Evolutionary conservation across 208 protist species (phyloP), one percentile per base, ranked within the genome.

Genomic region (Leptomonas seymouri): DNA sequence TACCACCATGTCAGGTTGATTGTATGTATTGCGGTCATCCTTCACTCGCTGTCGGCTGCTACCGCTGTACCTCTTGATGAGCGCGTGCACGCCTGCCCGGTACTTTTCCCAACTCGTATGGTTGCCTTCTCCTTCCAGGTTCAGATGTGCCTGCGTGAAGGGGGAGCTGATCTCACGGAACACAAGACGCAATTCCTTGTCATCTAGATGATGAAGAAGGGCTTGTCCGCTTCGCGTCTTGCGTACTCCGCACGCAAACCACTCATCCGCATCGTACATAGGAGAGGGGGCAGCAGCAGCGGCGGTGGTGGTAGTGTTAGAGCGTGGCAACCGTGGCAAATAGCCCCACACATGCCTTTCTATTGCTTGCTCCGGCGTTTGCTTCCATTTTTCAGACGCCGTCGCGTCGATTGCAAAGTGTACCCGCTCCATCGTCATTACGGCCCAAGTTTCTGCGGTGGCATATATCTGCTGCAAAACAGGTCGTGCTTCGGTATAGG

Each of bases 401-500:
- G 49, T 55, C 2, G 48, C 28, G 23, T 39, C 44, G 9, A 50
- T 25, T 0, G 36, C 27, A 25, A 61, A 48, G 50, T 51, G 61
- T 1, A 74, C 68, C 2, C 60, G 48, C 20, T 45, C 21, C 28
- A 67, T 53, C 11, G 42, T 39, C 42, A 56, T 46, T 20, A 27
- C 18, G 30, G 41, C 18, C 28, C n/a, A 20, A 48, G 31, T 16
- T 58, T 16, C 5, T 58, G 31, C 30, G 36, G 30, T 3, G 8
- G 57, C 42, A 25, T 51, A 65, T 9, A 51, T 30, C 49, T 28
- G 15, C 0, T 14, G 60, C 39, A 74, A 44, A 16, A 67, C 15
- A 0, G 51, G 60, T 21, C 60, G 58, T 11, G 51, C 68, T 51
- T 74, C 59, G n/a, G 48, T 16, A 44, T 74, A 74, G 6, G 68